Evolutionary conservation across 2,329 filamentous ascomycete species (phyloP), one percentile per base, ranked within the genome.

Genomic region (Xylaria arbuscula): DNA sequence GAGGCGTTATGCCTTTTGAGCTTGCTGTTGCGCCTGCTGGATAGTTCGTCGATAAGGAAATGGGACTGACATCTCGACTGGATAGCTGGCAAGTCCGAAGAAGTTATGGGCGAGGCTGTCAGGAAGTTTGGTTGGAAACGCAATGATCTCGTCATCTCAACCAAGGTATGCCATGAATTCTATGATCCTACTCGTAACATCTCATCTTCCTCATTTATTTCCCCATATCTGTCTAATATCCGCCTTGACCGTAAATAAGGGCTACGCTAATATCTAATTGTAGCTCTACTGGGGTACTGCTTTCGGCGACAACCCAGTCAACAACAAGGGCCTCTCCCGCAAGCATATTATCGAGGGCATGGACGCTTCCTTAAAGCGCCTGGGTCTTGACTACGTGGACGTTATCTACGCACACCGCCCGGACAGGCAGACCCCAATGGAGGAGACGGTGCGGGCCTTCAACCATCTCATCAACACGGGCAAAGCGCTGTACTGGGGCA

Each of bases 321-420:
- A 92, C 81, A 91, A 91, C 79, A 83, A 83, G 66, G 90, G 90
- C 7, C 84, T 93, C 36, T 90, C 87, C 2, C 84, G 89, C 63
- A 93, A 93, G 79, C 90, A 92, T 79, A 83, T 92, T 62, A 82
- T 92, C 70, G 90, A 93, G 80, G 90, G 89, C 32, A 84, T 89
- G 71, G 83, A 88, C 60, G 82, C 83, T 36, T 87, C 86, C 9
- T 83, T 93, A 36, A 80, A 87, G 75, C 86, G 88, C 34, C 80
- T 90, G 19, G 80, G 81, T 32, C 82, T 89, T 55, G 81, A 85
- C 48, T 90, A 90, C 74, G 89, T 92, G 47, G 90, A 92, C 75
- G 81, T 92, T 51, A 84, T 92, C 72, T 91, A 90, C 75, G 89
- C 90, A 17, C 90, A 92, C 80, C 86, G 90, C 22, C 88, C 89